These are phyloP conservation scores for Tilletia setariae DNA, from an alignment of 1,284 basidiomycete species.

Conservation along the genomic window DNA sequence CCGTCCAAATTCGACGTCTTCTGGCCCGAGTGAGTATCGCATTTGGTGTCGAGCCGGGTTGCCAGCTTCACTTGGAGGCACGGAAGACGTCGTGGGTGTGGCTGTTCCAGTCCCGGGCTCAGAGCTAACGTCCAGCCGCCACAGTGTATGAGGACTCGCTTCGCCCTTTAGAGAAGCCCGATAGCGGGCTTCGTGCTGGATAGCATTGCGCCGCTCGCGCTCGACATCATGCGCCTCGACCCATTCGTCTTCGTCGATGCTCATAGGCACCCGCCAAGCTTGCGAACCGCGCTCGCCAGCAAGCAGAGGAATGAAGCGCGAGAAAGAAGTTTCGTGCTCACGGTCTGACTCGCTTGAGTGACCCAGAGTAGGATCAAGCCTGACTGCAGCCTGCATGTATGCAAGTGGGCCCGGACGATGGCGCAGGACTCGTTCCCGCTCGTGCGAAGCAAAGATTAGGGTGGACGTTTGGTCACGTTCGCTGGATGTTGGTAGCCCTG, in stretches of 20 bases:
- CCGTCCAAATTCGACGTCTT: too few relatives aligned
- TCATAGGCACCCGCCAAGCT: constrained; percentile 2
- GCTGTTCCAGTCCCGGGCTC: not conserved
- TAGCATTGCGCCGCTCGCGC: not conserved
- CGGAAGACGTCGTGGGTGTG: constrained; percentile 8
- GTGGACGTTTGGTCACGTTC: not conserved
- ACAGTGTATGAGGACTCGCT: not conserved
- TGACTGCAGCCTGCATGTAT: constrained; percentile 11
- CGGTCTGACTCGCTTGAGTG: too few relatives aligned
- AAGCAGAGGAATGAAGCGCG: not conserved
- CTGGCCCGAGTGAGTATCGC: not conserved
- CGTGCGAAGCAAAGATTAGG: constrained; percentile 6
- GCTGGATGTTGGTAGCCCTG: not conserved
- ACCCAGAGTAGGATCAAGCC: constrained; percentile 4
- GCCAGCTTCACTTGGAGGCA: not conserved
- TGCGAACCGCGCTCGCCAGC: constrained; percentile 2
- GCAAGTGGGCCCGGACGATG: constrained; percentile 10
- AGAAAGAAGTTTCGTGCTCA: too few relatives aligned
- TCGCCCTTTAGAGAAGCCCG: not conserved
- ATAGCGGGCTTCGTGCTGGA: constrained; percentile 2
- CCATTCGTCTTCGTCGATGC: constrained; percentile 11
- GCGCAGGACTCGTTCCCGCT: not conserved
- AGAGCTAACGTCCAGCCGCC: not conserved
- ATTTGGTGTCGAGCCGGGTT: too few relatives aligned
- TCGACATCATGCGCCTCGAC: not conserved